Percentiles rank a stretch among this genome's conserved stretches.
phyloP scores from a whole-genome alignment of 208 protist genomes.

The Kentomonas sorsogonicus region DNA sequence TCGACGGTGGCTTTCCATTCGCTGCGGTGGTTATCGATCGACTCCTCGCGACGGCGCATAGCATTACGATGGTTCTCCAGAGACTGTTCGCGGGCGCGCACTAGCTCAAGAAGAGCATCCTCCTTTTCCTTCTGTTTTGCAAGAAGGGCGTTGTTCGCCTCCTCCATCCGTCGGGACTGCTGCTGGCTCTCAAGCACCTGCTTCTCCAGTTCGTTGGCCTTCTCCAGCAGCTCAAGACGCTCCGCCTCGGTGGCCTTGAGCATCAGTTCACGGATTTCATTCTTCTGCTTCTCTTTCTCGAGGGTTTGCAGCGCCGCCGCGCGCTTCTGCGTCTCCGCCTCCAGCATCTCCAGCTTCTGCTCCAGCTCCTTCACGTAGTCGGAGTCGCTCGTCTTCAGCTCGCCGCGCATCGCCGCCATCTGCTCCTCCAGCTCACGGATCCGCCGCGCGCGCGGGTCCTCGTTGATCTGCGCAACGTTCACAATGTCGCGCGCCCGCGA shows the following conservation, averaged over 20 bases:
- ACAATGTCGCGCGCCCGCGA: slow-evolving; percentile 42
- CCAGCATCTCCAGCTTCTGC: slow-evolving; percentile 35
- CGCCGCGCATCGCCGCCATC: slow-evolving; percentile 16
- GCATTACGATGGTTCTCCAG: slow-evolving; percentile 20
- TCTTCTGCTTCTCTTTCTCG: slow-evolving; percentile 25
- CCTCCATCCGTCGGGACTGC: slow-evolving; percentile 8
- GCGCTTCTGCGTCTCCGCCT: slow-evolving; percentile 14
- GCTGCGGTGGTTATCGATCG: slow-evolving; percentile 19
- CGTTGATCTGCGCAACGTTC: slow-evolving; percentile 37
- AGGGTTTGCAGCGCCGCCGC: slow-evolving; percentile 36
- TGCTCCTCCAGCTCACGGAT: slow-evolving; percentile 41
- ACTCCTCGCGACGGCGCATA: slow-evolving; percentile 15
- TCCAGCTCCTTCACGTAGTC: slow-evolving; percentile 29
- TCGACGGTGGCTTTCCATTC: slow-evolving; percentile 6
- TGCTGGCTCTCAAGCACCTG: slow-evolving; percentile 13
- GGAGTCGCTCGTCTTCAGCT: slow-evolving; percentile 14
- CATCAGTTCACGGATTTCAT: slow-evolving; percentile 7
- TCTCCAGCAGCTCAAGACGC: slow-evolving; percentile 14
- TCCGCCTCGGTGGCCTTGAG: slow-evolving; percentile 18
- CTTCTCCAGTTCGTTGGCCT: slow-evolving; percentile 8
- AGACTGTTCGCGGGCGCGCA: slow-evolving; percentile 18
- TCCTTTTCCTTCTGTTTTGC: slow-evolving; percentile 20
- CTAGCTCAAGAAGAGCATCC: slow-evolving; percentile 18
- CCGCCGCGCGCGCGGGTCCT: slow-evolving; percentile 37
- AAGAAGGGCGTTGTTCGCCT: slow-evolving; percentile 11